Evolutionary conservation across 129 eudicot species (phyloP), one percentile per base, ranked within the genome.

Genomic region (Ambrosia artemisiifolia): DNA sequence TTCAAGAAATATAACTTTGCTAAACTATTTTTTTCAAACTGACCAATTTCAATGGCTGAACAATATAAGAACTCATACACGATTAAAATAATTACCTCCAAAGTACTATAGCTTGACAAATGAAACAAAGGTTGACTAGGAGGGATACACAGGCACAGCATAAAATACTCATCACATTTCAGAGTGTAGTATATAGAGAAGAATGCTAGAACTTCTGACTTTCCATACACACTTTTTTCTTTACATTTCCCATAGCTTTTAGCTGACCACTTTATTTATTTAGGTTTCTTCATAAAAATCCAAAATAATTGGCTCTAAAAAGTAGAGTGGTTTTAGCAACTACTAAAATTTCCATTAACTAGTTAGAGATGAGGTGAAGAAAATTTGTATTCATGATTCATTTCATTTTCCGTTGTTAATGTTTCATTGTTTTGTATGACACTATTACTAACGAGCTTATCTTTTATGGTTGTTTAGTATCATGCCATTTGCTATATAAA

Each of bases 91-190:
- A 11, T 33, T 18, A 11, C 32, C 33, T 35, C 63, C 16, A 56
- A 17, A 68, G 20, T 46, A 5, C 44, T 8, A 53, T 16, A 53
- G 24, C 60, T 53, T 17, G 11, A 49, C 56, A 18, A 1, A 53
- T 53, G 60, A 18, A 53, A 53, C 60, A 53, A 55, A 55, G 63
- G 63, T 55, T 30, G 40, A 67, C 17, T 46, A 14, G 19, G 42
- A 20, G 12, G 71, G 60, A 69, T 35, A 30, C 24, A 38, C 5
- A 19, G 35, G 12, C 24, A 38, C 5, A 19, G 35, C 54, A 42
- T 42, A 65, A 65, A 43, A 65, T 43, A 43, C 20, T 16, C 70
- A 65, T 65, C 19, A 44, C 54, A 44, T 65, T 65, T 44, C 71
- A 19, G 11, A 20, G 35, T 19, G 14, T 65, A 20, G 35, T 40